These are phyloP conservation scores for Penicillium bovifimosum DNA, from an alignment of 495 filamentous ascomycete species.

Conservation along the genomic window DNA sequence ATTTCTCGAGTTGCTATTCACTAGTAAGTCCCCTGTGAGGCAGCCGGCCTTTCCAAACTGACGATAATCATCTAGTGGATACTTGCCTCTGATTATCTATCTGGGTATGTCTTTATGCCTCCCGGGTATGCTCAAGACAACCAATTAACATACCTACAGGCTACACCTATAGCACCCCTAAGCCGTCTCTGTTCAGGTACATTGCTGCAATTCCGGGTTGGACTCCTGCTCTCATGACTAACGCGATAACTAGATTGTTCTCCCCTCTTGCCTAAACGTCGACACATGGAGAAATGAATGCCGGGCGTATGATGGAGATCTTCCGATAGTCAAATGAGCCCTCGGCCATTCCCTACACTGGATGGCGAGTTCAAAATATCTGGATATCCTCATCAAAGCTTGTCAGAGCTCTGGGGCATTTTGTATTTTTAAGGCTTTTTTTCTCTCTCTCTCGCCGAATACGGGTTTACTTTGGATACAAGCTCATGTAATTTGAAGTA, in stretches of 20 bases:
- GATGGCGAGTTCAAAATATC: background rate
- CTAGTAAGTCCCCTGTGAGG: slow-evolving; percentile 55
- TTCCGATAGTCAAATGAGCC: background rate
- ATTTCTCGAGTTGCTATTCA: slow-evolving; percentile 92
- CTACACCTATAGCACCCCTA: slow-evolving; percentile 88
- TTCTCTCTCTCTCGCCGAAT: slow-evolving; percentile 2
- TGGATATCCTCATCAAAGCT: background rate
- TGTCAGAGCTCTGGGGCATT: background rate
- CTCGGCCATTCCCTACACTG: background rate
- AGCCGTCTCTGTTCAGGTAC: slow-evolving; percentile 88
- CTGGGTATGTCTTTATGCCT: slow-evolving; percentile 58
- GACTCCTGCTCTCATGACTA: slow-evolving; percentile 7
- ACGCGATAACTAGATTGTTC: slow-evolving; percentile 51
- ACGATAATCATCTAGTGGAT: slow-evolving; percentile 53
- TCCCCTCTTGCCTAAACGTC: slow-evolving; percentile 56
- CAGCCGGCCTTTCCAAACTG: background rate
- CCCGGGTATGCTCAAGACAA: background rate
- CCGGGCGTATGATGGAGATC: background rate
- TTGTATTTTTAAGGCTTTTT: slow-evolving; percentile 1
- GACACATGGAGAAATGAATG: background rate
- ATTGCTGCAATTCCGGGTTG: background rate
- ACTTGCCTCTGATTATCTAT: slow-evolving; percentile 93
- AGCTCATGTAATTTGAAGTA: background rate
- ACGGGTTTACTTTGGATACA: no score
- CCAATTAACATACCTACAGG: slow-evolving; percentile 45